phyloP scores from a whole-genome alignment of 345 rosid genomes.

The Eucalyptus melliodora region DNA sequence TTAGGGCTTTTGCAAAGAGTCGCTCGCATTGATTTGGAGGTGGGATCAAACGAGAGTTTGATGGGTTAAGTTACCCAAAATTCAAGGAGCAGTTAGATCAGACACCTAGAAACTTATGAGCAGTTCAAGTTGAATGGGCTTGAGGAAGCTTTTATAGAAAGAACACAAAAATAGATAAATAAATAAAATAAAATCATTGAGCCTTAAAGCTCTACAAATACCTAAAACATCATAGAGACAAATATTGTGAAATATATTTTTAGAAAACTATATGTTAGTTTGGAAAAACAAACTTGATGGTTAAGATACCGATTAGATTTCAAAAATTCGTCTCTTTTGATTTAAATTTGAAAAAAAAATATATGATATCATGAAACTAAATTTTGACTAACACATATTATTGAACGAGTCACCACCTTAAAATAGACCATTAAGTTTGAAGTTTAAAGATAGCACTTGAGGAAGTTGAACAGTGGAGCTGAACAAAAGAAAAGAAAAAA shows the following conservation, averaged over 20 bases:
- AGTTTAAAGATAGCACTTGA: not conserved
- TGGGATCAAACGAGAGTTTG: not conserved
- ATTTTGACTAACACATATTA: not conserved
- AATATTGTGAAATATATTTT: not conserved
- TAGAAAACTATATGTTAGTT: not conserved
- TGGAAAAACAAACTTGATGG: not conserved
- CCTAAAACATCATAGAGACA: not conserved
- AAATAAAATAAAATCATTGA: not conserved
- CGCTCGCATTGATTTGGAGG: slow-evolving; percentile 1
- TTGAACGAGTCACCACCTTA: not conserved
- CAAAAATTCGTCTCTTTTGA: not conserved
- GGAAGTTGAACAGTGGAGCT: no score
- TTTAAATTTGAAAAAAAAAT: no score
- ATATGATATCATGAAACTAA: not conserved
- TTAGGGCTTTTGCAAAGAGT: slow-evolving; percentile 18
- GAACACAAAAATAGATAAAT: not conserved
- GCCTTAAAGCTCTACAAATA: not conserved
- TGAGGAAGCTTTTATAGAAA: not conserved
- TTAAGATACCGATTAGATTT: not conserved
- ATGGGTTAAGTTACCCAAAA: not conserved
- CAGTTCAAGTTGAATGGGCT: not conserved
- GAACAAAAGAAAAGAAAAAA: not conserved
- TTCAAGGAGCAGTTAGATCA: not conserved
- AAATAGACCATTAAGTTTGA: not conserved
- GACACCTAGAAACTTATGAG: not conserved